phyloP scores from a whole-genome alignment of 805 yeast genomes.

The Saccharomycopsis olivae region DNA sequence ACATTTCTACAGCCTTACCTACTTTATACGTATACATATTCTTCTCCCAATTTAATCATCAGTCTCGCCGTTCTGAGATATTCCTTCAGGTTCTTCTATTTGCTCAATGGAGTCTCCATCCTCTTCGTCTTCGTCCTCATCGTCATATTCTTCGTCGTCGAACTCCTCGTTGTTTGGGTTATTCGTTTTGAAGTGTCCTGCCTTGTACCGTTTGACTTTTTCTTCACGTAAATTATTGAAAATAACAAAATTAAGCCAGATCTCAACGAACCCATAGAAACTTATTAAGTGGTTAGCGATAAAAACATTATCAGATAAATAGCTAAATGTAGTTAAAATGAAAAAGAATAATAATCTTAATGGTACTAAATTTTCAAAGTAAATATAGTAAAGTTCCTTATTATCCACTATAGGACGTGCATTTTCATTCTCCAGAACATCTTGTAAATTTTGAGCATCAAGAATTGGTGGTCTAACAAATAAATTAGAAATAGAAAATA shows the following conservation, averaged over 20 bases:
- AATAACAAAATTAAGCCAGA: constrained; percentile 45
- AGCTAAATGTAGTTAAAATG: constrained; percentile 32
- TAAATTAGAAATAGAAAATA: constrained; percentile 13
- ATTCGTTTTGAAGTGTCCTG: constrained; percentile 16
- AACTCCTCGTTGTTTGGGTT: constrained; percentile 1
- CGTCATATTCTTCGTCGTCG: constrained; percentile 2
- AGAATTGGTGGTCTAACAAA: constrained; percentile 16
- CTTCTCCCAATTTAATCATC: too few species aligned
- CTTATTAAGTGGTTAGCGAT: constrained; percentile 42
- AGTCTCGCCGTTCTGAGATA: too few species aligned
- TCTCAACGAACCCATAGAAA: constrained; percentile 40
- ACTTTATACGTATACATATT: too few species aligned
- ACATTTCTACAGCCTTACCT: too few species aligned
- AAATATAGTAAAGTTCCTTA: constrained; percentile 20
- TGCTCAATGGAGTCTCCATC: too few species aligned
- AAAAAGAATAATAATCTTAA: constrained; percentile 36
- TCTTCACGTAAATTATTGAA: constrained; percentile 45
- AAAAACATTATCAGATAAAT: constrained; percentile 28
- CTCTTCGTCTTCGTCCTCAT: constrained; percentile 4
- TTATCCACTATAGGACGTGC: constrained; percentile 15
- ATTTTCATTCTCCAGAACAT: constrained; percentile 15
- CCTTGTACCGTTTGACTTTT: constrained; percentile 32
- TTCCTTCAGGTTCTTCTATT: too few species aligned
- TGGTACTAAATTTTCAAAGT: constrained; percentile 46
- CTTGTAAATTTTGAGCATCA: constrained; percentile 12